Conservation (phyloP, 108 stramenopile genomes). For the Stephanodiscus minutulus region DNA sequence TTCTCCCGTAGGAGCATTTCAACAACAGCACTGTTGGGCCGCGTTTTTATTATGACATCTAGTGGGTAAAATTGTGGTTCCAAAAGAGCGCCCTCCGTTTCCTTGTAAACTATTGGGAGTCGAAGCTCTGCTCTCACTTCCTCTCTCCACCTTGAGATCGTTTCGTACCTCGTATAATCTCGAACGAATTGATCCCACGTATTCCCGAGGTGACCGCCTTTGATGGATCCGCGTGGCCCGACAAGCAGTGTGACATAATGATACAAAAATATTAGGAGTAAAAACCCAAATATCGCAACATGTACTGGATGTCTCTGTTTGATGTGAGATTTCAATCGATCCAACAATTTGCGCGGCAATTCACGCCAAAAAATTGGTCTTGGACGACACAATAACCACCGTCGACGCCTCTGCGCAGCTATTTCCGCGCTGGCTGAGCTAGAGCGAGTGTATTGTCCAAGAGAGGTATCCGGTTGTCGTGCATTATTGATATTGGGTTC, state of each 20-base stretch:
- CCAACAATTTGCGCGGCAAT: not conserved
- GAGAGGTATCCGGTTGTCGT: constrained; percentile 3
- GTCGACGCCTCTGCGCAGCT: not conserved
- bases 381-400: constrained; percentile 15
- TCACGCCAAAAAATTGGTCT: constrained; percentile 9
- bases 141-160: constrained; percentile 40
- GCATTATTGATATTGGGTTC: constrained; percentile 25
- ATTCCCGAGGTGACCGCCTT: constrained; percentile 32
- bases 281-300: constrained; percentile 7
- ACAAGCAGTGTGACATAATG: constrained; percentile 5
- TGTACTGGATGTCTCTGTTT: constrained; percentile 13
- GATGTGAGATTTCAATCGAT: constrained; percentile 10
- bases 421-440: constrained; percentile 4
- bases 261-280: constrained; percentile 1
- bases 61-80: constrained; percentile 33
- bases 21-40: constrained; percentile 33
- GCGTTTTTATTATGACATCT: constrained; percentile 28
- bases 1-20: constrained; percentile 47
- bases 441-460: not conserved
- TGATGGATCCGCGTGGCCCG: constrained; percentile 37
- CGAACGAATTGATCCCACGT: constrained; percentile 30
- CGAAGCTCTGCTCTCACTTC: constrained; percentile 31
- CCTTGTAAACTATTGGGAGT: constrained; percentile 25
- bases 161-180: constrained; percentile 43
- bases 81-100: constrained; percentile 28